Percentiles rank a stretch among this genome's conserved stretches.
phyloP scores from a whole-genome alignment of 2,329 filamentous ascomycete species.

The Fusarium papillatum region DNA sequence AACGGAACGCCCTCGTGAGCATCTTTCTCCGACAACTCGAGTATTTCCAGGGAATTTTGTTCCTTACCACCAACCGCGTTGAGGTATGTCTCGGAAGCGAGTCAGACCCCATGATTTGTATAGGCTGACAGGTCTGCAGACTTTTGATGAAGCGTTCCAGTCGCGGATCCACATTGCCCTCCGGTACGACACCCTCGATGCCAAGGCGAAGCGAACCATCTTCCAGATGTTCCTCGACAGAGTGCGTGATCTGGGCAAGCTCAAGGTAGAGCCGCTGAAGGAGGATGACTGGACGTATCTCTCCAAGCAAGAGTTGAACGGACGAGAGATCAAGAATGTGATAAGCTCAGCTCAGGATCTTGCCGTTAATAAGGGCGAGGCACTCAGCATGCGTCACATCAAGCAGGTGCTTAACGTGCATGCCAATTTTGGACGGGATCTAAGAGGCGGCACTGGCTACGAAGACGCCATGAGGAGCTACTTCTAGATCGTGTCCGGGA shows the following conservation, averaged over 20 bases:
- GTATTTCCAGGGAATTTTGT: conserved; percentile 93
- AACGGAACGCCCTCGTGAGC: conserved; percentile 87
- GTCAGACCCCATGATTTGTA: background rate
- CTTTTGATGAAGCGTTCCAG: conserved; percentile 93
- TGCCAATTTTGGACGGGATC: conserved; percentile 85
- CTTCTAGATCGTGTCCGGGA: conserved; percentile 55
- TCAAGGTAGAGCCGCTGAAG: conserved; percentile 71
- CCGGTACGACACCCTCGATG: conserved; percentile 81
- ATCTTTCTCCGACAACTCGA: conserved; percentile 90
- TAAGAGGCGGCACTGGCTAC: conserved; percentile 85
- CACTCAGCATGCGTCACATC: conserved; percentile 84
- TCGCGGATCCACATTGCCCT: conserved; percentile 89
- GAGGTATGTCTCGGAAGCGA: conserved; percentile 58
- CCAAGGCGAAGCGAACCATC: conserved; percentile 81
- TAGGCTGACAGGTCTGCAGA: conserved; percentile 56
- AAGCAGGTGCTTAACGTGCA: conserved; percentile 87
- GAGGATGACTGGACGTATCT: conserved; percentile 78
- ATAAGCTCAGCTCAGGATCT: conserved; percentile 87
- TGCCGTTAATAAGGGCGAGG: conserved; percentile 79
- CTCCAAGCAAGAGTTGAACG: conserved; percentile 74
- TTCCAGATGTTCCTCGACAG: conserved; percentile 88
- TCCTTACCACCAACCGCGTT: conserved; percentile 91
- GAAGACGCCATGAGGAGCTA: conserved; percentile 89
- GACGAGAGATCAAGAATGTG: conserved; percentile 87
- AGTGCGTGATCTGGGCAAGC: conserved; percentile 74